These are phyloP conservation scores for Sphaceloma murrayae DNA, from an alignment of 2,329 filamentous ascomycete genomes.

Conservation along the genomic window DNA sequence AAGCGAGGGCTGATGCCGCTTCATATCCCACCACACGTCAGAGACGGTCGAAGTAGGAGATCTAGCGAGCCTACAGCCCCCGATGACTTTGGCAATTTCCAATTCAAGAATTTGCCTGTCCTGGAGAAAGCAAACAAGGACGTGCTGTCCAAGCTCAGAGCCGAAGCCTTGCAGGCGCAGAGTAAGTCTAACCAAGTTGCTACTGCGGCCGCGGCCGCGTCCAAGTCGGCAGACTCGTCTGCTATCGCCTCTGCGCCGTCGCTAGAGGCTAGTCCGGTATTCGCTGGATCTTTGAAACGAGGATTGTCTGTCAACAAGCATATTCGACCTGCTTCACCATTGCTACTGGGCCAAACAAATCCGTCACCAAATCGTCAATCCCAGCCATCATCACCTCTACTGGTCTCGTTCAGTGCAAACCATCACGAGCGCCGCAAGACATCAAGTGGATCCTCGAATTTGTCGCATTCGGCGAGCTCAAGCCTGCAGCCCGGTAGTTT, in stretches of 20 bases:
- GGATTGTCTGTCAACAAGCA: constrained; percentile 74
- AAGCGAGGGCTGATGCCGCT: constrained; percentile 91
- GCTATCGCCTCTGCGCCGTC: constrained; percentile 48
- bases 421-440: constrained; percentile 79
- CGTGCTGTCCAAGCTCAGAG: constrained; percentile 89
- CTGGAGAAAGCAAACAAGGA: constrained; percentile 98
- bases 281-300: constrained; percentile 70
- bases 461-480: constrained; percentile 66
- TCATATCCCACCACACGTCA: constrained; percentile 91
- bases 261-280: constrained; percentile 74
- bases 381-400: constrained; percentile 74
- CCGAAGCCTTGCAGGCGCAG: constrained; percentile 71
- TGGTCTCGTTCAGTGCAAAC: constrained; percentile 91
- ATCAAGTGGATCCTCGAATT: constrained; percentile 75
- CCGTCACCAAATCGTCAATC: constrained; percentile 83
- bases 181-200: constrained; percentile 39
- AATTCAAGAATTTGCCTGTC: constrained; percentile 94
- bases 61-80: constrained; percentile 80
- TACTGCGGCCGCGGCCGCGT: constrained; percentile 23
- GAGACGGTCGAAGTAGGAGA: constrained; percentile 76
- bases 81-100: constrained; percentile 93
- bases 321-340: constrained; percentile 78
- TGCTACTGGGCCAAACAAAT: constrained; percentile 65
- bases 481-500: constrained; percentile 56
- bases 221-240: constrained; percentile 14